Base-by-base conservation (phyloP, 805 yeast genomes). In the Metschnikowia sp. region DNA sequence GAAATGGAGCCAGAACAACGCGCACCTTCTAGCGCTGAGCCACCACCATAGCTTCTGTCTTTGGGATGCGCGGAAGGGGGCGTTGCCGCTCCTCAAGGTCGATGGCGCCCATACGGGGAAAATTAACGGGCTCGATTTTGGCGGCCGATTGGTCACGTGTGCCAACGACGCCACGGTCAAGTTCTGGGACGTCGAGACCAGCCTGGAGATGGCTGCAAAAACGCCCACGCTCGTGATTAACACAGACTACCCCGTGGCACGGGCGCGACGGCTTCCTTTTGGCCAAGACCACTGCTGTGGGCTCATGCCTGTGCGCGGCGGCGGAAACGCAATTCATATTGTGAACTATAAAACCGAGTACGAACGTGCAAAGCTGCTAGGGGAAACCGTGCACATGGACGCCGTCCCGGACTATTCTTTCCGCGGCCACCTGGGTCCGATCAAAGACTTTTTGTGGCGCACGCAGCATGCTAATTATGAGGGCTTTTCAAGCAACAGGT, bases 381-480 rank as follows among this genome's bases (percentile, higher is more conserved):
- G 62, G 6, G 49, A 56, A 22, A 66, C 71, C 3, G 72, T 62
- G 38, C 42, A 40, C 3, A 48, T 67, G 18, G 49, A 46, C 13
- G 51, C 56, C 8, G 34, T 32, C 10, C 47, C 56, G 3, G 62
- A 58, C 12, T 76, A 81, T 53, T 72, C 76, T 1, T 89, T 89
- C 64, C 77, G 78, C 53, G 96, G 96, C 0, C 98, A 94, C 60
- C 74, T 79, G 1, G 96, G 86, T 41, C 86, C 94, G 1, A 84
- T 94, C 13, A 84, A 83, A 35, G 98, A 94, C 60, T 90, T 92
- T 59, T 69, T 90, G 1, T 92, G 97, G 96, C 74, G 98, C 53
- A 70, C 81, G 8, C 61, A 65, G 42, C 74, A 69, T 41, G 72
- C 63, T 33, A 45, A 44, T 4, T 71, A 70, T 40, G 62, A 57